Evolutionary conservation across 257 asterid species (phyloP), one percentile per base, ranked within the genome.

Genomic region (Gentiana macrophylla): DNA sequence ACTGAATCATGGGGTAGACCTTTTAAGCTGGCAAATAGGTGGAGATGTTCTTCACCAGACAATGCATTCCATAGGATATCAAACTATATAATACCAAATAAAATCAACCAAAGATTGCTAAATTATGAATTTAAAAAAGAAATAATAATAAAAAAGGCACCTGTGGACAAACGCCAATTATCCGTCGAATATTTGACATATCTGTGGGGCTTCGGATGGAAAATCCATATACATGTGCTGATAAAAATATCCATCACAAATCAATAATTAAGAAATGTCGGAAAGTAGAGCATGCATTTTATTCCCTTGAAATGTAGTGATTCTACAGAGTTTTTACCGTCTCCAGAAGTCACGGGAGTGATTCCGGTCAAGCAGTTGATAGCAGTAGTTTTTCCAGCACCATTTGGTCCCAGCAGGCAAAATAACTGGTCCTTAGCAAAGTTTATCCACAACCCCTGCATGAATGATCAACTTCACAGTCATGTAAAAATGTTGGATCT

Each of bases 141-240:
- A 38, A 51, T 52, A 59, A 35, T 48, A 24, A 61, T 69, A 66
- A 60, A 59, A 76, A 35, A 38, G 57, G 32, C 47, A 78, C 94
- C 90, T 88, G 96, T 35, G 97, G 97, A 70, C 97, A 88, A 72
- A 88, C 95, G 59, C 97, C 97, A 57, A 85, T 85, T 88, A 83
- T 83, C 75, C 71, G 74, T 62, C 88, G 84, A 65, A 88, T 85
- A 67, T 70, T 77, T 52, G 91, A 83, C 84, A 88, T 83, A 60
- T 86, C 95, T 37, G 76, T 75, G 41, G 95, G 79, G 72, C 75
- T 85, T 57, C 85, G 72, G 51, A 88, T 72, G 52, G 97, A 88
- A 74, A 81, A 49, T 57, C 95, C 94, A 70, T 88, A 75, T 41
- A 88, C 76, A 64, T 79, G 77, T 53, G 97, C 97, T 88, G 83